Evolutionary conservation across 208 protist species (phyloP).

Genomic region (Porcisia hertigi): DNA sequence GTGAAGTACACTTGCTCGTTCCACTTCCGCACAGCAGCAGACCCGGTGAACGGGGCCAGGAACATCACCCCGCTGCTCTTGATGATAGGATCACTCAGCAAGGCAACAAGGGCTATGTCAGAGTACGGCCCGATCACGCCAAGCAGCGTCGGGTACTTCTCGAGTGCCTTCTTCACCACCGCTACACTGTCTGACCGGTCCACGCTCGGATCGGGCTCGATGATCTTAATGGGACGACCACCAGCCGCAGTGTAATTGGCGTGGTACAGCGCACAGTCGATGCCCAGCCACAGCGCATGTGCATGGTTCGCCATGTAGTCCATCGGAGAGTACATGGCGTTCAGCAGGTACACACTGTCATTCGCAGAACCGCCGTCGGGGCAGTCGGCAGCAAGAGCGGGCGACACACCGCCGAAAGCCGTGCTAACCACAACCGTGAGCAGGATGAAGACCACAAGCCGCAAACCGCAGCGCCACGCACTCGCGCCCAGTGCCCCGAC

Average conservation of each 20-base stretch:
- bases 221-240: constrained; percentile 24
- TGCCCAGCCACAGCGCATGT: constrained; percentile 21
- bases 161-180: no score
- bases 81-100: no score
- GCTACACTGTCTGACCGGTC: no score
- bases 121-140: no score
- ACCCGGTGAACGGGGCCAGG: no score
- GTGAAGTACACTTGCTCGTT: constrained; percentile 33
- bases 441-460: background rate
- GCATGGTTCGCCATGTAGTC: constrained; percentile 4
- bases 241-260: constrained; percentile 5
- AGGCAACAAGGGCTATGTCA: no score
- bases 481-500: background rate
- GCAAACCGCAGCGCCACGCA: background rate
- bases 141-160: no score
- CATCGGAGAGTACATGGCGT: constrained; percentile 17
- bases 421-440: background rate
- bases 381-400: background rate
- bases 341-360: constrained; percentile 21
- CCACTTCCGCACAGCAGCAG: constrained; percentile 30
- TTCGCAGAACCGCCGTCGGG: background rate
- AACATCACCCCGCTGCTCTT: no score
- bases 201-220: no score
- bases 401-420: no score
- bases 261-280: constrained; percentile 29